Percentiles rank a stretch among this genome's conserved stretches.
Conservation (phyloP, 2,329 filamentous ascomycete species). For the Beauveria australis region DNA sequence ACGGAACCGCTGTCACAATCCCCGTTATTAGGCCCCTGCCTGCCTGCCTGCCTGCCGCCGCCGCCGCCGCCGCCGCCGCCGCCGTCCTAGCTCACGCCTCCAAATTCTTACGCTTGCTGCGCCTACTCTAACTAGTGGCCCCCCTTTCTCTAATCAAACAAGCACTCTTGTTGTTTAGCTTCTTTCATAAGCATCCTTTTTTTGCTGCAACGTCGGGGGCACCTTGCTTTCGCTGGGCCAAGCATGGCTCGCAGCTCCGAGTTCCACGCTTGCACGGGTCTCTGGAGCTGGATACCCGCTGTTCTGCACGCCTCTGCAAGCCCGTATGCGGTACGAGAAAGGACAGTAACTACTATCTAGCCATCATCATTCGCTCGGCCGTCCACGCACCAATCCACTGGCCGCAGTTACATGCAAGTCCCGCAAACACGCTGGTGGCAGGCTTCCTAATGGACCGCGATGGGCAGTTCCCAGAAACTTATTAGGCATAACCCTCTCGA, state of each 20-base stretch:
- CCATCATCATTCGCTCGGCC: background rate
- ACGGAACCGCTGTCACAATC: background rate
- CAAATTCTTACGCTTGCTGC: background rate
- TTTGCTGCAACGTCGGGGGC: conserved; percentile 3
- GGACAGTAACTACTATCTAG: background rate
- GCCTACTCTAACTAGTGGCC: background rate
- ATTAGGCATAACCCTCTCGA: background rate
- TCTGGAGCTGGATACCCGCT: conserved; percentile 2
- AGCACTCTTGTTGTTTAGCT: conserved; percentile 8
- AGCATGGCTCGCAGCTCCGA: background rate
- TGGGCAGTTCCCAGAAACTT: background rate
- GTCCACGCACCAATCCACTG: background rate
- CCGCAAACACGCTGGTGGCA: background rate
- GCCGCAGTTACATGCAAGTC: background rate
- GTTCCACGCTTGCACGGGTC: background rate
- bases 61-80: background rate
- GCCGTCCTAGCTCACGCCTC: background rate
- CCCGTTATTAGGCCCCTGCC: background rate
- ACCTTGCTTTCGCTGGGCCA: background rate
- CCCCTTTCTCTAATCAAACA: background rate
- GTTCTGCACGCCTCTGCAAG: background rate
- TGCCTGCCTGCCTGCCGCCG: background rate
- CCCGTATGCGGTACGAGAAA: background rate
- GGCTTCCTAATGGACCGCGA: background rate
- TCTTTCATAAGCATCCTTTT: conserved; percentile 11